Evolutionary conservation across 805 yeast species (phyloP).

Genomic region (Myxozyma sirexii): DNA sequence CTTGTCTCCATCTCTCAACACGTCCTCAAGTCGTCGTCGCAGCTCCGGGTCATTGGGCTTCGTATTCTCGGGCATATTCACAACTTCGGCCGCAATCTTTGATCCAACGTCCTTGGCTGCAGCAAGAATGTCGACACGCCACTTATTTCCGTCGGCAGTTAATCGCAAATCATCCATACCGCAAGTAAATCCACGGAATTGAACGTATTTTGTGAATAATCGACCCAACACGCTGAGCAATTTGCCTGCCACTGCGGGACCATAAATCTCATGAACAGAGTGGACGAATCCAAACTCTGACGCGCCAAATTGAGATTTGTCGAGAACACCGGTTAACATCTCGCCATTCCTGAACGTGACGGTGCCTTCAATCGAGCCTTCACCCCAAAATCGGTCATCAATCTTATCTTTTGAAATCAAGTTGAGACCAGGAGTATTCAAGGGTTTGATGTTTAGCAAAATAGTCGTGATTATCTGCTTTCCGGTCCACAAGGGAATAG

Average conservation of each 20-base stretch:
- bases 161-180: slow-evolving; percentile 99
- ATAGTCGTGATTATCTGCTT: slow-evolving; percentile 95
- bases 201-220: slow-evolving; percentile 89
- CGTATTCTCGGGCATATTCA: slow-evolving; percentile 64
- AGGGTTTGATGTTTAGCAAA: slow-evolving; percentile 82
- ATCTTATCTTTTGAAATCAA: slow-evolving; percentile 81
- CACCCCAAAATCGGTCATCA: slow-evolving; percentile 94
- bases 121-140: slow-evolving; percentile 82
- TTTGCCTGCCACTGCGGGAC: slow-evolving; percentile 86
- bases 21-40: slow-evolving; percentile 86
- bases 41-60: slow-evolving; percentile 70
- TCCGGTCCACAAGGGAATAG: slow-evolving; percentile 95
- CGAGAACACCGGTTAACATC: slow-evolving; percentile 87
- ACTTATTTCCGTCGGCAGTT: slow-evolving; percentile 81
- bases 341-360: slow-evolving; percentile 88
- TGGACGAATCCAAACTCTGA: slow-evolving; percentile 96
- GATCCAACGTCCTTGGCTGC: slow-evolving; percentile 83
- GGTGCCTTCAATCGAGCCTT: slow-evolving; percentile 77
- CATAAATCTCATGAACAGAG: slow-evolving; percentile 93
- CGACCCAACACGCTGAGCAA: slow-evolving; percentile 91
- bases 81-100: slow-evolving; percentile 91
- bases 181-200: slow-evolving; percentile 93
- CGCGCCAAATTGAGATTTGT: slow-evolving; percentile 98
- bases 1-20: slow-evolving; percentile 88
- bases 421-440: slow-evolving; percentile 87